Base-by-base conservation (phyloP, 768 basidiomycete species). In the Boletellus ananiceps region DNA sequence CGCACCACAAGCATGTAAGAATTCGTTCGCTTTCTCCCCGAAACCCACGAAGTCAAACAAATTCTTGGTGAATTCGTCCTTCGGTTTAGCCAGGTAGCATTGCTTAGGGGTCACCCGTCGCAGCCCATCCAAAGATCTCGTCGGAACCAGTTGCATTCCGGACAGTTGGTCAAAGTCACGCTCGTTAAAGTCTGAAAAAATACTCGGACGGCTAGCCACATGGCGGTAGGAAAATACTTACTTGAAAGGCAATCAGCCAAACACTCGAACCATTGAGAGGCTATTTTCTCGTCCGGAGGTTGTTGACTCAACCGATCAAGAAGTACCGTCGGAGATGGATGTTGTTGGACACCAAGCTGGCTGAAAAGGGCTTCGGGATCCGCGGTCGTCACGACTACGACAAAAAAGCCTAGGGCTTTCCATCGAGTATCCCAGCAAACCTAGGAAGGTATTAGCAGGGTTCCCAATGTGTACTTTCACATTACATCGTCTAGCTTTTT, bases 1-100 rank as follows among this genome's bases (percentile, higher is more conserved):
- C 15, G 93, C 88, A 3, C 92, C 92, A 57, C 90, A 89, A 7
- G 86, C 83, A 44, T 75, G 77, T 31, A 98, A 72, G 67, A 97
- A 96, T 4, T 76, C 72, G 58, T 91, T 92, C 27, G 86, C 92
- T 9, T 73, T 69, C 1, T 73, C 58, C 0, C 92, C 93, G 64
- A 94, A 95, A 62, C 93, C 82, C 43, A 97, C 82, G 57, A 93
- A 95, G 21, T 80, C 76, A 62, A 96, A 94, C 1, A 94, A 71
- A 51, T 85, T 83, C 3, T 19, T 19, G 19, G 19, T 19, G 3
- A 19, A 19, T 19, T 19, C 19, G 19, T 19, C 19, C 3, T 19
- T 19, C 19, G 19, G 19, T 19, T 19, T 19, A 19, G 19, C 19
- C 19, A 91, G 75, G 60, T 84, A 89, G 54, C 88, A 90, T 48